A percentile compares a stretch with the other conserved stretches of the same genome.
These are phyloP conservation scores for Komagataella pseudopastoris DNA, from an alignment of 805 yeast genomes.

Conservation along the genomic window DNA sequence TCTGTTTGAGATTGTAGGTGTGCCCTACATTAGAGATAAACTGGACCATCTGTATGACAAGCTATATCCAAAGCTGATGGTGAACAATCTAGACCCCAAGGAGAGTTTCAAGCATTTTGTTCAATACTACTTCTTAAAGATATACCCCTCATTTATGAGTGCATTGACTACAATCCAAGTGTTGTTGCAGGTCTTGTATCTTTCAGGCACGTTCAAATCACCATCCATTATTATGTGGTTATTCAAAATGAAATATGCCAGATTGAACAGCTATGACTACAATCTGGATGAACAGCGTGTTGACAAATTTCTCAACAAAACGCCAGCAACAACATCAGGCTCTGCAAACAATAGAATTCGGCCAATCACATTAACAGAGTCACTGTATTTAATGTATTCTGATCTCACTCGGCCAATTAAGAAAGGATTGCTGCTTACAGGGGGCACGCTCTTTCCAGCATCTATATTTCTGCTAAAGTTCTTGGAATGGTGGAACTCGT, in stretches of 20 bases:
- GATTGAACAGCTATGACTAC: conserved; percentile 41
- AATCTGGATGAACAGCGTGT: conserved; percentile 19
- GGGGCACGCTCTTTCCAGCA: conserved; percentile 51
- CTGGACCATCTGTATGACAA: conserved; percentile 50
- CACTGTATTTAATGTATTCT: conserved; percentile 10
- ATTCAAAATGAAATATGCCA: conserved; percentile 50
- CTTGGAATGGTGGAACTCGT: conserved; percentile 86
- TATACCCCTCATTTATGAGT: conserved; percentile 49
- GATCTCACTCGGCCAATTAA: conserved; percentile 10
- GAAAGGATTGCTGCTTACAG: conserved; percentile 11
- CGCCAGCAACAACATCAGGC: conserved; percentile 4
- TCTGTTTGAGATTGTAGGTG: conserved; percentile 44
- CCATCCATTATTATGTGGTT: conserved; percentile 50
- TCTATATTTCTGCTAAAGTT: conserved; percentile 75
- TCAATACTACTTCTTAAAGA: conserved; percentile 31
- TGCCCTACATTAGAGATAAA: conserved; percentile 61
- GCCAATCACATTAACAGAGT: conserved; percentile 28
- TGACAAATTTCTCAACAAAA: conserved; percentile 4
- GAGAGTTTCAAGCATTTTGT: conserved; percentile 13
- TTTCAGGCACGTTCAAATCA: conserved; percentile 53
- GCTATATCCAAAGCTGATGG: conserved; percentile 42
- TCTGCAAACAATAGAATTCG: conserved; percentile 15
- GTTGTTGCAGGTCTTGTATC: conserved; percentile 43
- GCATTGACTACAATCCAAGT: conserved; percentile 34
- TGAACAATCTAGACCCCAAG: conserved; percentile 26